phyloP scores from a whole-genome alignment of 768 basidiomycete genomes.

The Naganishia randhawae region DNA sequence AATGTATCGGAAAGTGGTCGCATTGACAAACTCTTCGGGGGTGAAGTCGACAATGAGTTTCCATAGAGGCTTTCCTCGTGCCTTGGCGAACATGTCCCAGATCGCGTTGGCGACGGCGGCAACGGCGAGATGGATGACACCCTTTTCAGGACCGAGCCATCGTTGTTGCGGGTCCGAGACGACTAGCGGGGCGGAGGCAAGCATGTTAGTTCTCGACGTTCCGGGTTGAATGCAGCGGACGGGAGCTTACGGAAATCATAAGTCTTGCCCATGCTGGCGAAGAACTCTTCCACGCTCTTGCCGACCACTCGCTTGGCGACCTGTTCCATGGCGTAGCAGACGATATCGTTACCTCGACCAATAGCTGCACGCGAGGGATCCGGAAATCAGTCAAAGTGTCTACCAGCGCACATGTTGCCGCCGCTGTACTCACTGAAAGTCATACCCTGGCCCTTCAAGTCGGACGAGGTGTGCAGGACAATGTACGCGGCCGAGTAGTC shows the following conservation, averaged over 20 bases:
- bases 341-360: constrained; percentile 84
- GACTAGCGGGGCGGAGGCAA: constrained; percentile 49
- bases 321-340: constrained; percentile 73
- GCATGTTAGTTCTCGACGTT: not conserved
- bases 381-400: not conserved
- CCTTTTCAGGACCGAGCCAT: constrained; percentile 95
- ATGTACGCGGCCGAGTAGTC: constrained; percentile 95
- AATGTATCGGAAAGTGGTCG: constrained; percentile 81
- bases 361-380: constrained; percentile 37
- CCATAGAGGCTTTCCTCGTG: constrained; percentile 81
- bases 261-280: constrained; percentile 82
- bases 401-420: too few species aligned
- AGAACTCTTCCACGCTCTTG: constrained; percentile 73
- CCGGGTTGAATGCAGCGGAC: too few species aligned
- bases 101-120: constrained; percentile 86
- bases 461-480: constrained; percentile 64
- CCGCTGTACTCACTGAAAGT: constrained; percentile 48
- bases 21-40: constrained; percentile 60
- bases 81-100: constrained; percentile 68
- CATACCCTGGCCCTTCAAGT: constrained; percentile 67
- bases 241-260: constrained; percentile 63
- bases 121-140: constrained; percentile 85
- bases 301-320: constrained; percentile 79
- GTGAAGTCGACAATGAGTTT: constrained; percentile 89
- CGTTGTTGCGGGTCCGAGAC: constrained; percentile 83